Evolutionary conservation across 1,139 yeast genomes (phyloP).

Genomic region (Geotrichum phurueaensis): DNA sequence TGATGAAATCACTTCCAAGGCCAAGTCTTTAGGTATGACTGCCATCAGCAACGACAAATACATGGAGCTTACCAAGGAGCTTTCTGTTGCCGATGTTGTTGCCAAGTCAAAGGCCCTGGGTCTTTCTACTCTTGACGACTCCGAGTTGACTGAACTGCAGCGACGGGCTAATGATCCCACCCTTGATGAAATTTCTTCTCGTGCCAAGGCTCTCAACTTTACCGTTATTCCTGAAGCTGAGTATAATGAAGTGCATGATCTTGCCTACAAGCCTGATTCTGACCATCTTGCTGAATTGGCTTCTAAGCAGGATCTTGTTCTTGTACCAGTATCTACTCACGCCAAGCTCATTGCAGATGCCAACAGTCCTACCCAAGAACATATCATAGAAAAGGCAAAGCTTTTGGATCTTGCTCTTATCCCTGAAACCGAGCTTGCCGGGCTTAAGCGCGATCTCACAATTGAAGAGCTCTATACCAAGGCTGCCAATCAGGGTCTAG

Average conservation of each 20-base stretch:
- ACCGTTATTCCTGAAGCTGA: constrained; percentile 5
- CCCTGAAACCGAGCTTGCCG: constrained; percentile 1
- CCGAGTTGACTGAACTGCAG: constrained; percentile 15
- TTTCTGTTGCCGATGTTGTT: constrained; percentile 28
- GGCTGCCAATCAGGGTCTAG: constrained; percentile 32
- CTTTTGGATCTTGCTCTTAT: constrained; percentile 11
- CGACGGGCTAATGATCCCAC: constrained; percentile 18
- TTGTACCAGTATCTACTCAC: constrained; percentile 8
- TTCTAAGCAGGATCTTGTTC: constrained; percentile 7
- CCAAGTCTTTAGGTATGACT: constrained; percentile 29
- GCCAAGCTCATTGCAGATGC: constrained; percentile 16
- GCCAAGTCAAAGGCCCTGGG: constrained; percentile 23
- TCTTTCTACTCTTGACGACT: constrained; percentile 31
- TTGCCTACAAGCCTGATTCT: constrained; percentile 11
- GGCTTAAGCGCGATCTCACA: constrained; percentile 20
- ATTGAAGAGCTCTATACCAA: constrained; percentile 41
- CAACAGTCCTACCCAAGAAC: constrained; percentile 30
- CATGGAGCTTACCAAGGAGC: constrained; percentile 19
- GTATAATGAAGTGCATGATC: neutral
- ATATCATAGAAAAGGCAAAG: constrained; percentile 24
- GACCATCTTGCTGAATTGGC: constrained; percentile 22
- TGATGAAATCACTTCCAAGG: constrained; percentile 30
- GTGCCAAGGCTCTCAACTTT: neutral
- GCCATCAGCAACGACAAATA: constrained; percentile 29
- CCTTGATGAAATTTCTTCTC: constrained; percentile 13